Evolutionary conservation across 306 rosid species (phyloP).

Genomic region (Sicyos baderoa): DNA sequence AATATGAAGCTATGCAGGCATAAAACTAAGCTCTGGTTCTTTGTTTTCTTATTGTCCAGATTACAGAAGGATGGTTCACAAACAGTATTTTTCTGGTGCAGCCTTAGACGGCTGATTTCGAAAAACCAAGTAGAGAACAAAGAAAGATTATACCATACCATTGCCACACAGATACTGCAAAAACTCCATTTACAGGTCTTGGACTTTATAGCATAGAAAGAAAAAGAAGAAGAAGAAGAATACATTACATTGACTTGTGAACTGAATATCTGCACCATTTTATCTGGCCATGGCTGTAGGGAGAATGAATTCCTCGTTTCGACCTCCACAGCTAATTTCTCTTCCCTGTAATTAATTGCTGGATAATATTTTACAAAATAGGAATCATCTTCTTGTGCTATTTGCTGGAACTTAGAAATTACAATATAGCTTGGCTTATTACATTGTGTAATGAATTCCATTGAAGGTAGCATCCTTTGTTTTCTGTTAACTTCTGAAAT

Average conservation of each 20-base stretch:
- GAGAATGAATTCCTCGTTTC: background rate
- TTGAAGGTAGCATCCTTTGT: background rate
- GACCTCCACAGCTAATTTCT: background rate
- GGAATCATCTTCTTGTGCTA: background rate
- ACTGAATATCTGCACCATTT: constrained; percentile 3
- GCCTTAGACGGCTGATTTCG: constrained; percentile 52
- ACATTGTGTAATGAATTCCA: background rate
- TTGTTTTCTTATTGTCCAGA: constrained; percentile 33
- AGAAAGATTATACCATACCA: background rate
- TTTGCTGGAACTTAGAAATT: background rate
- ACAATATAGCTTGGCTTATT: background rate
- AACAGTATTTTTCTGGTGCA: constrained; percentile 71
- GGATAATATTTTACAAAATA: background rate
- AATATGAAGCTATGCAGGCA: background rate
- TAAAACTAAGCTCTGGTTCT: background rate
- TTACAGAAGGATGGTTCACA: constrained; percentile 77
- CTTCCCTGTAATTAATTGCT: constrained; percentile 1
- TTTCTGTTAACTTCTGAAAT: background rate
- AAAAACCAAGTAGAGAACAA: constrained; percentile 13
- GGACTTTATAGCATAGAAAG: constrained; percentile 6
- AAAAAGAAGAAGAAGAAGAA: background rate
- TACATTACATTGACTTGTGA: background rate
- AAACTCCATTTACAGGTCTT: constrained; percentile 12
- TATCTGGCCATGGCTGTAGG: background rate
- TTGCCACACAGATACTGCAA: background rate